Conservation (phyloP, 495 filamentous ascomycete genomes). For the Copromyces sp. region DNA sequence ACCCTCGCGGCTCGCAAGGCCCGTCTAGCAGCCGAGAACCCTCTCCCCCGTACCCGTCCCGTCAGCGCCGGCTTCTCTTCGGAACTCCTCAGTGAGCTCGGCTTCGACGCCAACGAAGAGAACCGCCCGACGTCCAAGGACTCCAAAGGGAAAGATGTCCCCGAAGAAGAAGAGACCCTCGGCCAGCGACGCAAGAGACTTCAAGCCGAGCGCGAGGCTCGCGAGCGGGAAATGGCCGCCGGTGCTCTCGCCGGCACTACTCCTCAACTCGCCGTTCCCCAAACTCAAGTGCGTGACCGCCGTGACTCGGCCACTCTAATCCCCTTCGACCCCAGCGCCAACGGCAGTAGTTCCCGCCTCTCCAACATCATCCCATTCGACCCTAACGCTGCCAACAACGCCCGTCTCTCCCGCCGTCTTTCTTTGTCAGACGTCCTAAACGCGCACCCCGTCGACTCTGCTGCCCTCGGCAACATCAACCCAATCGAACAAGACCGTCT, state of each 20-base stretch:
- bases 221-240: constrained; percentile 34
- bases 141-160: constrained; percentile 8
- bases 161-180: constrained; percentile 74
- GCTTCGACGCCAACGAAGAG: constrained; percentile 30
- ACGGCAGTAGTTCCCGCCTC: background rate
- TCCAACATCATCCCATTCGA: background rate
- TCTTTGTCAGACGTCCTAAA: constrained; percentile 59
- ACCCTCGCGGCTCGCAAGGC: constrained; percentile 66
- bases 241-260: background rate
- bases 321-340: constrained; percentile 19
- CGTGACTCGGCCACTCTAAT: constrained; percentile 16
- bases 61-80: constrained; percentile 68
- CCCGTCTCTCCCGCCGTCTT: constrained; percentile 26
- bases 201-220: constrained; percentile 57
- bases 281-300: constrained; percentile 11
- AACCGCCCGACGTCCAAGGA: background rate
- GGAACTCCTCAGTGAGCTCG: constrained; percentile 66
- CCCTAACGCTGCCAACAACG: background rate
- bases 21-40: constrained; percentile 50
- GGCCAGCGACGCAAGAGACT: constrained; percentile 76
- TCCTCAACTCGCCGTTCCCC: background rate
- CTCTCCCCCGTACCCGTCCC: constrained; percentile 42
- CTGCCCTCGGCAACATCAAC: constrained; percentile 20
- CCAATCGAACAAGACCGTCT: constrained; percentile 27
- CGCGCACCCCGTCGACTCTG: constrained; percentile 37